Percentiles rank a stretch among this genome's conserved stretches.
These are phyloP conservation scores for Aureobasidium leucospermi DNA, from an alignment of 2,329 filamentous ascomycete genomes.

Conservation along the genomic window DNA sequence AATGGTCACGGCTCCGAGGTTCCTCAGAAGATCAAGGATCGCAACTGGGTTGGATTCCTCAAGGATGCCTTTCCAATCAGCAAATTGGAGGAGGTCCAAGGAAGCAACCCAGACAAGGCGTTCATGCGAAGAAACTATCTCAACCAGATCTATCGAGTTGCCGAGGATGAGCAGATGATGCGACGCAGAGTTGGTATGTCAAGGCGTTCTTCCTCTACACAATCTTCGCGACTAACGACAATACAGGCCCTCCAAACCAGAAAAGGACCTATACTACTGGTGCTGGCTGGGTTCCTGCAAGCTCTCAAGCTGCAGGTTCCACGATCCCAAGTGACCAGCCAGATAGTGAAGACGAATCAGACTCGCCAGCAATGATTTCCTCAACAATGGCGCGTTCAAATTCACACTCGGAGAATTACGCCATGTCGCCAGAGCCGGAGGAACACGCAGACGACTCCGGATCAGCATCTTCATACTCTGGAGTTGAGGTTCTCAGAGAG, in stretches of 20 bases:
- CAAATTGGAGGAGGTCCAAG: slow-evolving; percentile 8
- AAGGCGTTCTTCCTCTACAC: neutral
- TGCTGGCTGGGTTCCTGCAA: slow-evolving; percentile 5
- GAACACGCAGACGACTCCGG: neutral
- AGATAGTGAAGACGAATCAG: slow-evolving; percentile 5
- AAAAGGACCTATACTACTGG: slow-evolving; percentile 2
- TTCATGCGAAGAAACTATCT: slow-evolving; percentile 5
- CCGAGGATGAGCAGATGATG: slow-evolving; percentile 6
- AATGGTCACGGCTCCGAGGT: slow-evolving; percentile 10
- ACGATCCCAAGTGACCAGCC: neutral
- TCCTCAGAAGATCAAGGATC: slow-evolving; percentile 2
- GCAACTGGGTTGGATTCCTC: slow-evolving; percentile 11
- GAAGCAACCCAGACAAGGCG: slow-evolving; percentile 8
- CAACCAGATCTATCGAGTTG: slow-evolving; percentile 11
- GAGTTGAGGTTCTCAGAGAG: neutral
- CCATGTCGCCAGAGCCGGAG: neutral
- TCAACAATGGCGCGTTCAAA: neutral
- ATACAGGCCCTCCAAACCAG: neutral
- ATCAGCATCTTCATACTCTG: neutral
- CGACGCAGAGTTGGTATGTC: slow-evolving; percentile 2
- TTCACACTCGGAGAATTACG: neutral
- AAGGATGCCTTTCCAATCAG: slow-evolving; percentile 8
- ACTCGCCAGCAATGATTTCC: neutral
- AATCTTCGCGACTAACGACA: neutral
- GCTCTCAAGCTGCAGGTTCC: neutral